Percentiles rank a stretch among this genome's conserved stretches.
These are phyloP conservation scores for Hypoxylon sp. DNA, from an alignment of 2,329 filamentous ascomycete genomes.

Conservation along the genomic window DNA sequence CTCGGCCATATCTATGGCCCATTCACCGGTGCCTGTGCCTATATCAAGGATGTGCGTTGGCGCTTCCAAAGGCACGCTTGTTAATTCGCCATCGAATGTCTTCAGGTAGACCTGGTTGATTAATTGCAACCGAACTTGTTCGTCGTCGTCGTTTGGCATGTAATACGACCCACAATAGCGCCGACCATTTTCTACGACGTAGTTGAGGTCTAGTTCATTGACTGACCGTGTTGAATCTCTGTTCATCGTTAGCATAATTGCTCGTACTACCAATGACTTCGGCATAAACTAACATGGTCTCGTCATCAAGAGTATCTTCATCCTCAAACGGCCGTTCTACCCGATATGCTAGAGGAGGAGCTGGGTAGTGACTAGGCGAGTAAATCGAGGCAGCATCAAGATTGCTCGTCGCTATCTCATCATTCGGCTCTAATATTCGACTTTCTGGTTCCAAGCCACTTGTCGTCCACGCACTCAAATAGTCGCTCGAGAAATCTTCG, in stretches of 20 bases:
- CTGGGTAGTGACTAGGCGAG: conserved; percentile 59
- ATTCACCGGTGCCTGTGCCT: conserved; percentile 71
- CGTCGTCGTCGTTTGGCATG: conserved; percentile 76
- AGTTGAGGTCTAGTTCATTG: conserved; percentile 67
- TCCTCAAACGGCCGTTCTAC: conserved; percentile 47
- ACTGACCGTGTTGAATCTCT: conserved; percentile 63
- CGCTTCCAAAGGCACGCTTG: conserved; percentile 60
- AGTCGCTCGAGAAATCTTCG: conserved; percentile 53
- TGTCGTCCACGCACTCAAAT: conserved; percentile 49
- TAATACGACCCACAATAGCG: conserved; percentile 74
- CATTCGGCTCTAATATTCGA: conserved; percentile 44
- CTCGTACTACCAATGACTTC: background rate
- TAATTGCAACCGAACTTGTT: conserved; percentile 74
- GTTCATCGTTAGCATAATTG: conserved; percentile 33
- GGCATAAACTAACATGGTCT: conserved; percentile 59
- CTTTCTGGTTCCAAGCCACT: conserved; percentile 46
- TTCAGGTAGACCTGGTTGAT: conserved; percentile 74
- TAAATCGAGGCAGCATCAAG: conserved; percentile 63
- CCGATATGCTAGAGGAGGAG: conserved; percentile 55
- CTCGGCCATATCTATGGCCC: conserved; percentile 69
- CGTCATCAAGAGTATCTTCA: conserved; percentile 50
- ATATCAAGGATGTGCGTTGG: conserved; percentile 68
- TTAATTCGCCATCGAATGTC: conserved; percentile 62
- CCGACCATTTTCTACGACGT: conserved; percentile 72
- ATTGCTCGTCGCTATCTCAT: conserved; percentile 45